A percentile compares a stretch with the other conserved stretches of the same genome.
Evolutionary conservation across 441 rosid species (phyloP).

Genomic region (Adansonia grandidieri): DNA sequence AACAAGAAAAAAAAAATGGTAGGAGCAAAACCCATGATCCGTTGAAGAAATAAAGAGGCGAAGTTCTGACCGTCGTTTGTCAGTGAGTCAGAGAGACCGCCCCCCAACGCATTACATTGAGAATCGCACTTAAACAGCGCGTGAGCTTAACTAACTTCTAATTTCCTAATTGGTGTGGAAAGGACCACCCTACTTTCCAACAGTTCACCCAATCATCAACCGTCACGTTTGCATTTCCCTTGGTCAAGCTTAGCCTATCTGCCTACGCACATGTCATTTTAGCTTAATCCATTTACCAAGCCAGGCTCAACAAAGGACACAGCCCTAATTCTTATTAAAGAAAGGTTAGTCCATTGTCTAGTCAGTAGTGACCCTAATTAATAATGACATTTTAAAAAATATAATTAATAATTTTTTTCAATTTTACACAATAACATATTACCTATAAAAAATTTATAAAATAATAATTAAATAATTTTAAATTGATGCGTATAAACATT

Average conservation of each 20-base stretch:
- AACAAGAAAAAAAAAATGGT: neutral
- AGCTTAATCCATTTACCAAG: neutral
- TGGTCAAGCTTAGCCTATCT: neutral
- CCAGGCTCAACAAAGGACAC: neutral
- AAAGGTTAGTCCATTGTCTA: no score
- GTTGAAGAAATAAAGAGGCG: constrained; percentile 30
- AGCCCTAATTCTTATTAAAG: neutral
- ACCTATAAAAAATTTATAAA: no score
- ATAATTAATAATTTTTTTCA: no score
- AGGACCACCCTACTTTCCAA: neutral
- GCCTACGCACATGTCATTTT: constrained; percentile 1
- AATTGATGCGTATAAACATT: no score
- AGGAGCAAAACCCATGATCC: neutral
- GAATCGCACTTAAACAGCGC: constrained; percentile 19
- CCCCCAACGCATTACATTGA: constrained; percentile 26
- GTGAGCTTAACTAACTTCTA: neutral
- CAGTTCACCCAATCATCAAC: neutral
- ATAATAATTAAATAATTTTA: no score
- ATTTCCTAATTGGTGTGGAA: neutral
- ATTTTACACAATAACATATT: no score
- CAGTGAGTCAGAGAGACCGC: constrained; percentile 9
- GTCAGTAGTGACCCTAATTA: no score
- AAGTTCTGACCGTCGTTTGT: constrained; percentile 33
- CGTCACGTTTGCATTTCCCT: constrained; percentile 18
- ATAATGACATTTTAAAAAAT: no score